phyloP scores from a whole-genome alignment of 1,139 yeast genomes.

The Hyphopichia khmerensis region DNA sequence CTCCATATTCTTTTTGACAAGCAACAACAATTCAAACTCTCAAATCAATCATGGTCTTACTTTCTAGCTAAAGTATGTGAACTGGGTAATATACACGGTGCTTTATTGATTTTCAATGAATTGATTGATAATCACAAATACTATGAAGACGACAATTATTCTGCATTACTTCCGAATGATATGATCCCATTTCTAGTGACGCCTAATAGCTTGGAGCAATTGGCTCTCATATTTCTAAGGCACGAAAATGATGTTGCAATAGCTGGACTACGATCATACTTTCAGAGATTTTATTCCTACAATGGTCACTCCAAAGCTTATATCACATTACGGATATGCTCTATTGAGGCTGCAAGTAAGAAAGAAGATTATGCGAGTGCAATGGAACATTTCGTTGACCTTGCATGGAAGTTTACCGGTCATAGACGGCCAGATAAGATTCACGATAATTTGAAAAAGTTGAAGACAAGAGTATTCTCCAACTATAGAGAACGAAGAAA shows the following conservation, averaged over 20 bases:
- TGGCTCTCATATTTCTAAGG: slow-evolving; percentile 30
- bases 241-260: slow-evolving; percentile 26
- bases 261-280: slow-evolving; percentile 32
- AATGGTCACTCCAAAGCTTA: slow-evolving; percentile 27
- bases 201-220: slow-evolving; percentile 21
- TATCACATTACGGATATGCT: slow-evolving; percentile 23
- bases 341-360: slow-evolving; percentile 33
- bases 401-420: slow-evolving; percentile 13
- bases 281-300: slow-evolving; percentile 40
- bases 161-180: slow-evolving; percentile 17
- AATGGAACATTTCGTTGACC: slow-evolving; percentile 22
- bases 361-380: slow-evolving; percentile 23
- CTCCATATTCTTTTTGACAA: slow-evolving; percentile 20
- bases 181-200: slow-evolving; percentile 33
- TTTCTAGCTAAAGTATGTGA: slow-evolving; percentile 25
- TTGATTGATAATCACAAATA: slow-evolving; percentile 26
- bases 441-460: background rate
- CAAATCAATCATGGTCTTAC: slow-evolving; percentile 39
- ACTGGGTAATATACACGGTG: slow-evolving; percentile 30
- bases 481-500: slow-evolving; percentile 25
- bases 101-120: slow-evolving; percentile 36
- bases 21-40: slow-evolving; percentile 16
- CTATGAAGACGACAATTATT: slow-evolving; percentile 16
- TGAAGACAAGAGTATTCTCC: slow-evolving; percentile 9
- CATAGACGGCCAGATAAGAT: background rate